Conservation (phyloP, 2,329 filamentous ascomycete species). For the Colletotrichum falcatum region DNA sequence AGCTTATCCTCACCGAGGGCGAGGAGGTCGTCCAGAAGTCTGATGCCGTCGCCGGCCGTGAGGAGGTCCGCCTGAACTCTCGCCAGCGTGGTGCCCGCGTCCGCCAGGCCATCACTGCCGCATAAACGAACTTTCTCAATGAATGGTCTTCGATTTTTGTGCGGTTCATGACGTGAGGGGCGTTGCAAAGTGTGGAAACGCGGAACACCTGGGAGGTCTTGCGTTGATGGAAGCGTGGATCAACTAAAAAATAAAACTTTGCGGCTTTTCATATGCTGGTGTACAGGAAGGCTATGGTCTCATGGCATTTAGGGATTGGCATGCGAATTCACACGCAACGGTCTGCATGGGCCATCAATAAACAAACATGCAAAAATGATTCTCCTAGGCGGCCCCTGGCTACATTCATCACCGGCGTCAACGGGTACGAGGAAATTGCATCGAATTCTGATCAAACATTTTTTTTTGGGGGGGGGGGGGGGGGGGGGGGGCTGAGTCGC, state of each 20-base stretch:
- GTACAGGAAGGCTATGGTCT: constrained; percentile 49
- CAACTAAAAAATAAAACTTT: constrained; percentile 40
- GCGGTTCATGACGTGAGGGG: constrained; percentile 31
- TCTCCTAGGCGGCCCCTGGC: constrained; percentile 21
- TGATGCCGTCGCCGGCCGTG: constrained; percentile 73
- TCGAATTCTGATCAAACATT: constrained; percentile 44
- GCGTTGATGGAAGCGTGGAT: constrained; percentile 38
- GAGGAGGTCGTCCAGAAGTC: constrained; percentile 97
- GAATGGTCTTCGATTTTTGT: constrained; percentile 18
- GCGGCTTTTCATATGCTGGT: constrained; percentile 47
- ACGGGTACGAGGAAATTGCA: constrained; percentile 46
- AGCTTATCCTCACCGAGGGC: constrained; percentile 98
- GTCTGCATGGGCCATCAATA: constrained; percentile 40
- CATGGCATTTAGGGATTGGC: constrained; percentile 54
- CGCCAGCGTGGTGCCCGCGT: constrained; percentile 87
- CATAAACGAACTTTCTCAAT: constrained; percentile 58
- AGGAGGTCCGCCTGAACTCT: constrained; percentile 79
- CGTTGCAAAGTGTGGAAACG: constrained; percentile 28
- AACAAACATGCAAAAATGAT: constrained; percentile 41
- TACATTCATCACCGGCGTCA: constrained; percentile 36
- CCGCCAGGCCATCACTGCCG: constrained; percentile 73
- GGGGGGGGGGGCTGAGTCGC: not conserved
- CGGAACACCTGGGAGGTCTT: constrained; percentile 42
- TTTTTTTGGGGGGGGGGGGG: too few relatives aligned
- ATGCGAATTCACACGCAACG: constrained; percentile 45